These are phyloP conservation scores for Miscanthus lutarioriparius DNA, from an alignment of 176 grass and related monocot species.

Conservation along the genomic window DNA sequence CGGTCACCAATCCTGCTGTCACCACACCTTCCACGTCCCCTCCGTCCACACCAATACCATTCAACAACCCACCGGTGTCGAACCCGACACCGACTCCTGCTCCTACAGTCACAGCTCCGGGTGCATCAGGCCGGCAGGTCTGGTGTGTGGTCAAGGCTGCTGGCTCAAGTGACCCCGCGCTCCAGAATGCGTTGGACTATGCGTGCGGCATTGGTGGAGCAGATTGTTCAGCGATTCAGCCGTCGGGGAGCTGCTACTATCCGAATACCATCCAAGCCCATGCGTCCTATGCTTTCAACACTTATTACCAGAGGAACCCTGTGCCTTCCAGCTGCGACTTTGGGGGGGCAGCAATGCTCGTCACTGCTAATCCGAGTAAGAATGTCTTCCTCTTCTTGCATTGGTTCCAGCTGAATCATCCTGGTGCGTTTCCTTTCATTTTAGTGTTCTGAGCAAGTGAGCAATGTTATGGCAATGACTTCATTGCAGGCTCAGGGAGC, in stretches of 20 bases:
- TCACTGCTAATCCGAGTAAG: constrained; percentile 80
- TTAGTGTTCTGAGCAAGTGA: constrained; percentile 26
- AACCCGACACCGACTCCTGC: constrained; percentile 29
- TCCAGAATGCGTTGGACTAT: constrained; percentile 82
- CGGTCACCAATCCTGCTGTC: constrained; percentile 48
- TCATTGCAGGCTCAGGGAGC: constrained; percentile 56
- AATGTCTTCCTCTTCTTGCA: background rate
- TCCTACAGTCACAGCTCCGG: constrained; percentile 36
- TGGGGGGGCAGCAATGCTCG: constrained; percentile 58
- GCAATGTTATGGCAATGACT: background rate
- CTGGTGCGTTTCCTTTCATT: background rate
- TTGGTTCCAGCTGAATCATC: background rate
- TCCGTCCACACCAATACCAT: constrained; percentile 37
- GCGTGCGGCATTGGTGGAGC: constrained; percentile 65
- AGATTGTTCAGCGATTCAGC: constrained; percentile 70
- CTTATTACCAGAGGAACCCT: constrained; percentile 77
- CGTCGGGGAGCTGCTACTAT: constrained; percentile 69
- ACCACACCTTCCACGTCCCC: constrained; percentile 45
- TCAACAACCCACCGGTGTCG: constrained; percentile 46
- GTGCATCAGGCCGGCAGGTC: constrained; percentile 45
- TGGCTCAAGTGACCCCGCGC: constrained; percentile 28
- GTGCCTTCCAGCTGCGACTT: constrained; percentile 73
- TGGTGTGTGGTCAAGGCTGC: constrained; percentile 76
- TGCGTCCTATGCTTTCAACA: constrained; percentile 88
- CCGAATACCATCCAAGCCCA: constrained; percentile 75